Base-by-base conservation (phyloP, 176 grass and related monocot genomes). In the Luzula sylvatica region DNA sequence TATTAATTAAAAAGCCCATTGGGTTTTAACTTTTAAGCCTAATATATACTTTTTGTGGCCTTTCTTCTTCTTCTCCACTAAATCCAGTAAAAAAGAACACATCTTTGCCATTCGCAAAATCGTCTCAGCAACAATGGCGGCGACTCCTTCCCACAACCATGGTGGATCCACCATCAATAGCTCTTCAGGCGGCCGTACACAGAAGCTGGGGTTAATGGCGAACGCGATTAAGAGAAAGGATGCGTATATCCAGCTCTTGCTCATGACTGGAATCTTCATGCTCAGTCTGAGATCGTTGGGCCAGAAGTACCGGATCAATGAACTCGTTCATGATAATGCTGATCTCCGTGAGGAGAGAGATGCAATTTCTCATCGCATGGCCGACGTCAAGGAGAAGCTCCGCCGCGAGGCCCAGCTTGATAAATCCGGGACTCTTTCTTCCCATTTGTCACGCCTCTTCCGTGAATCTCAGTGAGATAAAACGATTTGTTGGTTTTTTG, bases 261-360 rank as follows among this genome's bases (percentile, higher is more conserved):
- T 98, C 21, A 87, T 98, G 81, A 59, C 68, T 7, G 78, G 85
- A 59, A 50, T 98, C 75, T 29, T 98, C 59, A 90, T 98, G 85
- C 54, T 98, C 50, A 87, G 85, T 71, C 26, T 85, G 16, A 77
- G 85, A 6, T 80, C 75, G 25, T 71, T 98, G 28, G 52, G 85
- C 29, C 85, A 98, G 78, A 98, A 98, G 68, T 65, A 90, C 78
- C 92, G 74, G 20, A 59, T 75, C 61, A 25, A 48, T 68, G 85
- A 90, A 66, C 81, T 98, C 78, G 45, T 54, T 42, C n/a, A 56
- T 56, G 92, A 98, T 50, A 61, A 51, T 78, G 78, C 78, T 41
- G 68, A 80, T 19, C 75, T 98, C 45, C 56, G 78, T 41, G 67
- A 64, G 57, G 85, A 90, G 75, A 66, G 30, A 1, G 72, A 87